Evolutionary conservation across 345 rosid genomes (phyloP), one percentile per base, ranked within the genome.

Genomic region (Brassica juncea): DNA sequence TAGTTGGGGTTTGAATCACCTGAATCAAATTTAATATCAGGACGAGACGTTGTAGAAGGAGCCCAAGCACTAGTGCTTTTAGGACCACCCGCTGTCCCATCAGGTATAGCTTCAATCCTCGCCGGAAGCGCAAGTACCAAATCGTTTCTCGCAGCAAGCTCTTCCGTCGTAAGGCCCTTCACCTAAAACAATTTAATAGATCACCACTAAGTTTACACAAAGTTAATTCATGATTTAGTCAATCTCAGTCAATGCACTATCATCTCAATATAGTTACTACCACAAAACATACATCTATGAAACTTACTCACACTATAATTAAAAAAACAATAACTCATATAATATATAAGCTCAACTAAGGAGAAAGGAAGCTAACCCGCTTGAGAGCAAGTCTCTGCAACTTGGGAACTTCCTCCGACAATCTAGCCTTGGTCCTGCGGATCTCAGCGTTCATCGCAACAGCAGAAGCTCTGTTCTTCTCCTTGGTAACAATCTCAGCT

Each of bases 361-460:
- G 31, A 30, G 25, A 80, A 80, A 44, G 6, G 55, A 61, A 9
- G 66, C 73, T 54, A 3, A 92, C 98, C 98, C 87, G 88, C 82
- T 92, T 96, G 47, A 96, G 78, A 39, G 98, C 98, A 89, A 93
- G 85, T 83, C 92, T 90, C 88, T 92, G 98, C 87, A 96, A 82
- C 83, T 92, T 90, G 2, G 97, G 97, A 77, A 92, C 92, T 77
- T 93, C 99, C 86, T 93, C 99, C 0, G 86, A 85, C 81, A 96
- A 87, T 60, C 92, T 85, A 31, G 97, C 98, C 83, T 96, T 96
- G 10, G 93, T 90, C 37, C 99, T 78, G 49, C 99, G 99, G 72
- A 96, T 88, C 90, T 96, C 99, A 39, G 97, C 99, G 64, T 96
- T 93, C 85, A 96, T 61, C 47, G 97, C 97, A 73, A 96, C 99